Percentiles rank a stretch among this genome's conserved stretches.
phyloP scores from a whole-genome alignment of 805 yeast genomes.

The Kodamaea laetipori region DNA sequence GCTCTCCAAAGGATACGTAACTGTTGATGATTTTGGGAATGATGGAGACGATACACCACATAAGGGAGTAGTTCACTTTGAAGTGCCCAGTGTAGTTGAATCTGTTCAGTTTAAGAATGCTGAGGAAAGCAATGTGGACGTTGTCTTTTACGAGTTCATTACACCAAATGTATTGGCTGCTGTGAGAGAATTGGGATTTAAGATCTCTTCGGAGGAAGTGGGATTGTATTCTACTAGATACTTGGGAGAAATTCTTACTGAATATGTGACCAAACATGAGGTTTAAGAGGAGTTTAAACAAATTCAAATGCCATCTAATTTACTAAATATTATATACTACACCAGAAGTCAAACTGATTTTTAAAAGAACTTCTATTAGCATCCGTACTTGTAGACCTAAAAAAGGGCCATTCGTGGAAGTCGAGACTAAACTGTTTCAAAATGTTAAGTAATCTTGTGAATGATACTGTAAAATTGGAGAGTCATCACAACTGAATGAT shows the following conservation, averaged over 20 bases:
- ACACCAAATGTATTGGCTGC: constrained; percentile 38
- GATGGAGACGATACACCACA: constrained; percentile 82
- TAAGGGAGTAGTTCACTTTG: constrained; percentile 61
- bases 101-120: constrained; percentile 38
- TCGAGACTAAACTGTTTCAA: no score
- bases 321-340: no score
- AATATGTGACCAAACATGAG: constrained; percentile 26
- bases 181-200: constrained; percentile 28
- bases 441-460: no score
- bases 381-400: no score
- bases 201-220: constrained; percentile 14
- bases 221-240: constrained; percentile 33
- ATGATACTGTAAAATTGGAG: no score
- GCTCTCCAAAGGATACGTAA: constrained; percentile 70
- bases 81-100: constrained; percentile 79
- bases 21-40: constrained; percentile 80
- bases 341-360: no score
- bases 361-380: no score
- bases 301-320: no score
- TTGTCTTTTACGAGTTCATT: constrained; percentile 80
- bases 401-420: no score
- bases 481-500: constrained; percentile 28
- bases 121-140: constrained; percentile 49
- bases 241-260: constrained; percentile 37
- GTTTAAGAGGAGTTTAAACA: constrained; percentile 15